Base-by-base conservation (phyloP, 1,284 basidiomycete species). In the Ceratobasidium sp. region DNA sequence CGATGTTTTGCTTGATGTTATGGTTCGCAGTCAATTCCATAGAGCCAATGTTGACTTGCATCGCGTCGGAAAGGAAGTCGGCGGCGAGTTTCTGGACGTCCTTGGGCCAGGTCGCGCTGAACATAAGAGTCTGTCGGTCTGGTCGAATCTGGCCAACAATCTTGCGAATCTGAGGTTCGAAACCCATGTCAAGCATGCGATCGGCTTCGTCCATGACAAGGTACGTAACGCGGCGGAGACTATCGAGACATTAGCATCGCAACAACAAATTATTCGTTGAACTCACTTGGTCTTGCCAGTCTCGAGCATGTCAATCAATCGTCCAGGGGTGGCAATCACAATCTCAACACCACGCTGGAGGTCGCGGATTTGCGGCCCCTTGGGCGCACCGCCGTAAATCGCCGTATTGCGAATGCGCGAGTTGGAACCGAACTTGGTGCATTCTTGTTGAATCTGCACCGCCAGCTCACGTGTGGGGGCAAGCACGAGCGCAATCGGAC, bases 201-300 rank as follows among this genome's bases (percentile, higher is more conserved):
- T 98, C 96, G 69, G 96, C 96, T 81, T 99, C 97, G 80, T 99
- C 96, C 91, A 99, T 94, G 77, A 99, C 96, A 60, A 99, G 86
- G 81, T 99, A 99, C 47, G 96, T 99, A 69, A 99, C 86, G 57
- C 96, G 91, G 72, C 90, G 92, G 69, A 99, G 86, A 81, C 62
- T 67, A 38, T 6, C 10, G 22, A 47, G 45, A 47, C n/a, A 20
- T 47, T 20, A 47, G 45, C 20, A n/a, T n/a, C n/a, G n/a, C n/a
- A n/a, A n/a, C n/a, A n/a, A n/a, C n/a, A n/a, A n/a, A n/a, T n/a
- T n/a, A n/a, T n/a, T n/a, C n/a, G n/a, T n/a, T n/a, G n/a, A n/a
- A 45, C 62, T 3, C 34, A 67, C 62, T 98, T 98, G 58, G 95
- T 98, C 83, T 98, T 98, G 78, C 92, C 89, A 3, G 87, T 89